Evolutionary conservation across 257 asterid genomes (phyloP), one percentile per base, ranked within the genome.

Genomic region (Solanum bulbocastanum): DNA sequence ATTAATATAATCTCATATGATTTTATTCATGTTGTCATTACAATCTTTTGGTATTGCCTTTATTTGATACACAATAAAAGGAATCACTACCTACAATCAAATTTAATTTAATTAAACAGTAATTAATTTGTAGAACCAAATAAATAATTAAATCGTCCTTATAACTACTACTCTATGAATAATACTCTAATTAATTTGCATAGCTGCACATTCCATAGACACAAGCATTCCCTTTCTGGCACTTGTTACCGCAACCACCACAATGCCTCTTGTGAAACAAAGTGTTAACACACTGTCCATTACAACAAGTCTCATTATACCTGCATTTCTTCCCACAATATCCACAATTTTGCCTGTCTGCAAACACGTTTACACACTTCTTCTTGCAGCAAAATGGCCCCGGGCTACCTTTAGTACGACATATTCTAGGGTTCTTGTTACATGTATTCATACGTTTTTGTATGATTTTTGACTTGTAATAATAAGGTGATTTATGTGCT

Each of bases 331-430:
- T 65, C 10, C 98, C 98, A 84, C 98, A 95, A 87, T 5, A 90
- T 2, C 98, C 98, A 71, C 98, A 95, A 25, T 94, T 95, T 4
- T 65, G 10, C 25, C 89, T 88, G 58, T 95, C 98, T 0, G 23
- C 88, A 4, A 42, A 72, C 11, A 91, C 89, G 22, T 93, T 83
- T 6, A 94, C 96, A 56, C 98, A 95, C 76, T 89, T 91, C 82
- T 89, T 93, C 87, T 91, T 92, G 92, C 98, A 95, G 71, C 98
- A 94, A 86, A 93, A 90, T 2, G 93, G 94, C 27, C 96, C 95
- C 0, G 93, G 93, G 86, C 96, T 93, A 66, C 96, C 96, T 92
- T 83, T 86, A 2, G 35, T 44, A 0, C 88, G 87, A 27, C 96
- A 95, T 30, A 94, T 78, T 65, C 90, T 90, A 4, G 98, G 98